Base-by-base conservation (phyloP, 1,284 basidiomycete species). In the Leccinum subrobustum region DNA sequence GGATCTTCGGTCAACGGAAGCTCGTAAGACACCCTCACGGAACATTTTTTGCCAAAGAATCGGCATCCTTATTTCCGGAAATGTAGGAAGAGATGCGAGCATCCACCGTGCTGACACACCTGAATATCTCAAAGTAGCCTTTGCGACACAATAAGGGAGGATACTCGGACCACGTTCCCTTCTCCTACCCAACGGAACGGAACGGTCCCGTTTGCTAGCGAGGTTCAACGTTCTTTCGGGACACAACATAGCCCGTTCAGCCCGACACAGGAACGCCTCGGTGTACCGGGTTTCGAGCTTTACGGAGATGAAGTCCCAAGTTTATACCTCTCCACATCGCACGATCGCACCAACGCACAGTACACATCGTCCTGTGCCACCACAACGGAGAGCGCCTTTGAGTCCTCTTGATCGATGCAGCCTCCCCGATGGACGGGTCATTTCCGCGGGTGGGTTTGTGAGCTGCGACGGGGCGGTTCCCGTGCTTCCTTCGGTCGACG, bases 211-310 rank as follows among this genome's bases (percentile, higher is more conserved):
- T 60, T 53, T 39, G 47, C 37, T 51, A 59, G 54, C 52, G 37
- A 60, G 44, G 56, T 31, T 57, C 35, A 52, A 35, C 51, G 42
- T 53, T 64, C 52, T 50, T 71, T 58, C 47, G 18, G 64, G 68
- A 65, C 54, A 72, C 8, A 29, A 52, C 52, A 62, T 72, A 67
- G 65, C 71, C 67, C 58, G 64, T 72, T 73, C 68, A 60, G 60
- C 67, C 56, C 60, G 60, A 39, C 33, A 59, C 62, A 70, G 70
- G 68, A 73, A 70, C 68, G 56, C 68, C 71, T 70, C 71, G 71
- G 68, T 62, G 54, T 54, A 58, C 47, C 71, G 68, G 71, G 63
- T 57, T 57, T 67, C 71, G 68, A 61, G 54, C 58, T 54, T n/a
- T 66, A 56, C 68, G 68, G 68, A 70, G 61, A 70, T 73, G 70